Percentiles rank a stretch among this genome's conserved stretches.
Conservation (phyloP, 129 eudicot species). For the Tagetes erecta region DNA sequence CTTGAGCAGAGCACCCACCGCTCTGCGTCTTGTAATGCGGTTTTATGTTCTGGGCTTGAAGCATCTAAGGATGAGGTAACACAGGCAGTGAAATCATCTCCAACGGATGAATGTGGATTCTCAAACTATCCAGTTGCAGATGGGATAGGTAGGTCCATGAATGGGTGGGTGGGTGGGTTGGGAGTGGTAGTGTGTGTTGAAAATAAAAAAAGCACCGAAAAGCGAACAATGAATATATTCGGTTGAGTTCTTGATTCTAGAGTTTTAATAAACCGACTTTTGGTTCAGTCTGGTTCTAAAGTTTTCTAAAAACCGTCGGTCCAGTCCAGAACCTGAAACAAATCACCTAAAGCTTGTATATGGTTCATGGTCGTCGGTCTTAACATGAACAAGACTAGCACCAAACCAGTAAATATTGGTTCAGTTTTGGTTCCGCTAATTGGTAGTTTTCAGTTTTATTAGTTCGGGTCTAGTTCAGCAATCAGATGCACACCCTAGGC, state of each 20-base stretch:
- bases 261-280: neutral
- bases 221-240: neutral
- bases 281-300: neutral
- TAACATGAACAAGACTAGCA: neutral
- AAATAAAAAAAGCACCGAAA: neutral
- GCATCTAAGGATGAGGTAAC: constrained; percentile 86
- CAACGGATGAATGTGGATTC: constrained; percentile 62
- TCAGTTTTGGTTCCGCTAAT: neutral
- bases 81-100: constrained; percentile 67
- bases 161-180: neutral
- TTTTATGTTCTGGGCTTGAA: constrained; percentile 74
- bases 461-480: neutral
- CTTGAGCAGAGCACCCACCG: constrained; percentile 61
- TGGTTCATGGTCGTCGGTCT: neutral
- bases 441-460: neutral
- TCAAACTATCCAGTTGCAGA: constrained; percentile 44
- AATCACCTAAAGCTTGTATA: neutral
- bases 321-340: neutral
- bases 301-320: neutral
- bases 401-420: neutral
- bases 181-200: neutral
- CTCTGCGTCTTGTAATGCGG: constrained; percentile 88
- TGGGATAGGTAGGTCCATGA: constrained; percentile 49
- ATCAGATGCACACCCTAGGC: neutral
- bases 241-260: neutral